Evolutionary conservation across 345 rosid genomes (phyloP).

Genomic region (Pseudoturritis turrita): DNA sequence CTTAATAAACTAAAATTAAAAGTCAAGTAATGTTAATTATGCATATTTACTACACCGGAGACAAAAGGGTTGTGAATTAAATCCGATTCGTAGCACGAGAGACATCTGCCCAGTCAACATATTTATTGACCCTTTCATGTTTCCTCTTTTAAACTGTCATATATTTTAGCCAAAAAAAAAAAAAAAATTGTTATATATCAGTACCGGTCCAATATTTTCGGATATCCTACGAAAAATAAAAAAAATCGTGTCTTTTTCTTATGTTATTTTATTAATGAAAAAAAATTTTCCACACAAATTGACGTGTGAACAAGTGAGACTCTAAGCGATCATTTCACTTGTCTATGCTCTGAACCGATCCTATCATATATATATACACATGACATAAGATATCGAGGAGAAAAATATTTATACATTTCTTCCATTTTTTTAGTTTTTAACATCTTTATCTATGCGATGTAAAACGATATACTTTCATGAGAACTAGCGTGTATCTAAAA

Average conservation of each 20-base stretch:
- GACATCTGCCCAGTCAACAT: slow-evolving; percentile 9
- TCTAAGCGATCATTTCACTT: too few relatives aligned
- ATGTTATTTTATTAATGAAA: too few relatives aligned
- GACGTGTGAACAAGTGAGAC: too few relatives aligned
- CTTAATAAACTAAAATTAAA: neutral
- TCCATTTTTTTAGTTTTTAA: neutral
- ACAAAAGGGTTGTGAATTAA: slow-evolving; percentile 17
- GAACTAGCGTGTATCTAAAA: neutral
- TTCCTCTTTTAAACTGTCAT: slow-evolving; percentile 21
- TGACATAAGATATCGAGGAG: neutral
- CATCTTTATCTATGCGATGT: neutral
- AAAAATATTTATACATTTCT: neutral
- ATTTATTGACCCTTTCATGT: slow-evolving; percentile 21
- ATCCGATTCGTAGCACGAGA: slow-evolving; percentile 29
- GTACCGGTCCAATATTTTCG: too few relatives aligned
- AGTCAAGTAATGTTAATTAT: slow-evolving; percentile 6
- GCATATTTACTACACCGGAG: slow-evolving; percentile 15
- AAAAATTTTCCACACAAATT: too few relatives aligned
- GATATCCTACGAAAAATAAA: too few relatives aligned
- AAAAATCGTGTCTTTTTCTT: too few relatives aligned
- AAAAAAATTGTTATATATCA: too few relatives aligned
- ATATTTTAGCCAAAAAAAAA: too few relatives aligned
- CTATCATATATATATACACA: too few relatives aligned
- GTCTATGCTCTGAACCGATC: too few relatives aligned
- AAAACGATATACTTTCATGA: neutral